These are phyloP conservation scores for Thielaviopsis populi DNA, from an alignment of 2,329 filamentous ascomycete species.

Conservation along the genomic window DNA sequence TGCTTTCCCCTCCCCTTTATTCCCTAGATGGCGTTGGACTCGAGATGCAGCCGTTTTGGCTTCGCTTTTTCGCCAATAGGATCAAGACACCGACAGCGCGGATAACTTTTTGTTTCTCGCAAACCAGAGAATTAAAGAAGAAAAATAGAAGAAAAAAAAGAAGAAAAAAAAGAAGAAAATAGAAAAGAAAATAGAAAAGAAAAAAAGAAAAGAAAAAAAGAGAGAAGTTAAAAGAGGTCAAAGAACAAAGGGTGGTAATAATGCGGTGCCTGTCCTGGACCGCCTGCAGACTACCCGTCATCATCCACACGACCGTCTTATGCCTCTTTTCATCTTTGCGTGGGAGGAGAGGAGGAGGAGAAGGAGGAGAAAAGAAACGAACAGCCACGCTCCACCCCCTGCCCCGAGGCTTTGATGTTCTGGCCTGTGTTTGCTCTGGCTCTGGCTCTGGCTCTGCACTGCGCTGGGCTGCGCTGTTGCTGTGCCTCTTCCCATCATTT, in stretches of 20 bases:
- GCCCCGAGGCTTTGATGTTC: too few species aligned
- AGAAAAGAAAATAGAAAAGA: too few species aligned
- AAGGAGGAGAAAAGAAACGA: not conserved
- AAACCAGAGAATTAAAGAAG: not conserved
- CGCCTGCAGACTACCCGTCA: too few species aligned
- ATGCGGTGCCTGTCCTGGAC: not conserved
- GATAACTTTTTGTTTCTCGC: not conserved
- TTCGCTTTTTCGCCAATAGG: not conserved
- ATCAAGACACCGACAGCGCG: not conserved
- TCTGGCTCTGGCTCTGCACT: too few species aligned
- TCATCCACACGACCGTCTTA: not conserved
- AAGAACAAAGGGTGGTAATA: not conserved
- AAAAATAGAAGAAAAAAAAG: not conserved
- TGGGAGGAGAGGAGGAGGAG: not conserved
- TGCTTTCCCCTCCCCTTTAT: not conserved
- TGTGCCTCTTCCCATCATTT: slow-evolving; percentile 2
- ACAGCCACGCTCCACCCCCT: not conserved
- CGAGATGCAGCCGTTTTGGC: too few species aligned
- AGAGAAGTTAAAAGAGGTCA: not conserved
- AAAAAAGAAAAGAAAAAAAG: too few species aligned
- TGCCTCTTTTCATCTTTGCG: not conserved
- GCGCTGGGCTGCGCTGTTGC: not conserved
- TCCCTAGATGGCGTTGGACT: not conserved
- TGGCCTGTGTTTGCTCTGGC: too few species aligned
- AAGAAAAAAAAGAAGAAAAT: not conserved